Conservation (phyloP, 768 basidiomycete species). For the Baorangia bicolor region DNA sequence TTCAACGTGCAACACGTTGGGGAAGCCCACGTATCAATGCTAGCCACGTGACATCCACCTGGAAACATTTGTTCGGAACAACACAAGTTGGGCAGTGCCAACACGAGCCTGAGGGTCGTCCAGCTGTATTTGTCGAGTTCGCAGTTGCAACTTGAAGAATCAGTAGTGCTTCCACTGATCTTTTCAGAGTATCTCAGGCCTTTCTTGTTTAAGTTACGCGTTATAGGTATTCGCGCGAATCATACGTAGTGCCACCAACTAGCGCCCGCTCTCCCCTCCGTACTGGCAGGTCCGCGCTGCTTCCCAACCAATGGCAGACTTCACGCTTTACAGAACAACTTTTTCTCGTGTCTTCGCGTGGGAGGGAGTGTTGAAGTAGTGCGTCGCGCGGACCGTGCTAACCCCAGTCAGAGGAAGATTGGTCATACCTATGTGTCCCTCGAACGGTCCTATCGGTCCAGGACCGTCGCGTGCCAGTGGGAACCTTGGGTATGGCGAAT, state of each 20-base stretch:
- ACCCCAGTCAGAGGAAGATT: too few species aligned
- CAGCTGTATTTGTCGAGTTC: neutral
- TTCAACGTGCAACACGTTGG: too few species aligned
- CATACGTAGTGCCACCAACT: neutral
- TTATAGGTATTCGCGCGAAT: neutral
- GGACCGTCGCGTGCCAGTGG: too few species aligned
- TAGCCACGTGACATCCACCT: conserved; percentile 11
- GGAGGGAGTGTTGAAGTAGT: neutral
- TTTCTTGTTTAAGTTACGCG: too few species aligned
- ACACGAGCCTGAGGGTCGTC: neutral
- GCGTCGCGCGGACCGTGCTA: too few species aligned
- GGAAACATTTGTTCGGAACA: neutral
- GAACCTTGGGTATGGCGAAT: too few species aligned
- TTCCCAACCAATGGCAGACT: neutral
- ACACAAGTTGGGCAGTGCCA: neutral
- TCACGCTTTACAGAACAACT: neutral
- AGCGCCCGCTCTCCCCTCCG: neutral
- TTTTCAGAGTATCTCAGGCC: neutral
- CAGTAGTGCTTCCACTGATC: neutral
- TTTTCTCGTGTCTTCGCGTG: conserved; percentile 9
- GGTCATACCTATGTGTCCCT: too few species aligned
- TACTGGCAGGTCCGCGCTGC: too few species aligned
- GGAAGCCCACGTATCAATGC: too few species aligned
- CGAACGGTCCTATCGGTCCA: too few species aligned
- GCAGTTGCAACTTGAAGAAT: neutral